phyloP scores from a whole-genome alignment of 2,329 filamentous ascomycete species.

The Neonectria ditissima region DNA sequence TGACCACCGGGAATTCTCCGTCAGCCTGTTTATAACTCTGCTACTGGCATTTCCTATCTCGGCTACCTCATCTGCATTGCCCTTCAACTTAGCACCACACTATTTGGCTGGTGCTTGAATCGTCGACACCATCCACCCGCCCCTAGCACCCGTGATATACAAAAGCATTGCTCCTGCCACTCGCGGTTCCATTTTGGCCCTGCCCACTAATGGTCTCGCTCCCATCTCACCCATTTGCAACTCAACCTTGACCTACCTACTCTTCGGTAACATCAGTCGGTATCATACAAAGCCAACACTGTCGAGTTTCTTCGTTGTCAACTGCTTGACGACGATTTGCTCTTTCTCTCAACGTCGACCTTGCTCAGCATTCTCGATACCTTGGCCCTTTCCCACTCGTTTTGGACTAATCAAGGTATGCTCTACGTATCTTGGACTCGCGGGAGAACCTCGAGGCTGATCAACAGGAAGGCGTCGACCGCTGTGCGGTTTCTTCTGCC shows the following conservation, averaged over 20 bases:
- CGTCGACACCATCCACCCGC: constrained; percentile 40
- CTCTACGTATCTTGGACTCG: constrained; percentile 2
- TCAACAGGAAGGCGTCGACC: constrained; percentile 29
- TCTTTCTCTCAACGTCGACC: neutral
- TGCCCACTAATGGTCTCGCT: constrained; percentile 13
- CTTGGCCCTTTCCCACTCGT: constrained; percentile 10
- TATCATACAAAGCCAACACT: neutral
- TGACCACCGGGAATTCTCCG: constrained; percentile 45
- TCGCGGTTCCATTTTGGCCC: constrained; percentile 29
- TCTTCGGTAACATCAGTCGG: constrained; percentile 16
- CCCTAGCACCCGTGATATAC: constrained; percentile 48
- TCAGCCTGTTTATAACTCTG: constrained; percentile 40
- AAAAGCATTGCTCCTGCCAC: constrained; percentile 46
- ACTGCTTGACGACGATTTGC: neutral
- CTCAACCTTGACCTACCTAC: constrained; percentile 19
- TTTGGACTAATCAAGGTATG: constrained; percentile 31
- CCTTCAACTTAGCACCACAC: constrained; percentile 43
- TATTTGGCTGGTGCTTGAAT: constrained; percentile 37
- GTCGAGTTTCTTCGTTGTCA: neutral
- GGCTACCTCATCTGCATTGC: constrained; percentile 53
- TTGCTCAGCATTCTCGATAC: neutral
- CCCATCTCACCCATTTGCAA: constrained; percentile 21
- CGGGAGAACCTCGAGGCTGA: constrained; percentile 21
- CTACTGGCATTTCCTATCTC: constrained; percentile 55
- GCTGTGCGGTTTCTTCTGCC: constrained; percentile 37